Base-by-base conservation (phyloP, 176 grass and related monocot species). In the Bonia amplexicaulis region DNA sequence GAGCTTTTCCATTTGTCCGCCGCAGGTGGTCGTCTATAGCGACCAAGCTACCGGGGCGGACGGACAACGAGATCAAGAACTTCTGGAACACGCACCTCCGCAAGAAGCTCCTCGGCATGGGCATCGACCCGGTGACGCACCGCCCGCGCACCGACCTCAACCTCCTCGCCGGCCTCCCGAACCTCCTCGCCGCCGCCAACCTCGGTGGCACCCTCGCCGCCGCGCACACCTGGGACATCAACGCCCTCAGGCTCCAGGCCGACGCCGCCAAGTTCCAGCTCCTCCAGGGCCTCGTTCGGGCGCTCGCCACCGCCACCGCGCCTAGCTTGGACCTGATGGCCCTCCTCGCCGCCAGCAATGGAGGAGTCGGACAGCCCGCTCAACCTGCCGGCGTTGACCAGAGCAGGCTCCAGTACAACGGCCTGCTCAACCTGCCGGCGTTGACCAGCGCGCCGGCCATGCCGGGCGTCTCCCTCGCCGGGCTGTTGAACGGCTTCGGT, bases 61-160 rank as follows among this genome's bases (percentile, higher is more conserved):
- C 95, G 0, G 95, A 94, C 69, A 97, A 97, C 46, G 92, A 94
- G 88, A 93, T 97, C 82, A 97, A 97, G 84, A 97, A 97, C 79
- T 97, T 94, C 82, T 97, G 95, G 95, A 97, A 97, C 82, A 94
- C 94, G 5, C 90, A 97, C 55, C 89, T 97, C 6, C 78, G 92
- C 41, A 94, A 94, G 88, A 93, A 92, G 84, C 94, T 97, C 7
- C 90, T 97, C 0, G 44, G 31, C 37, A 90, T 89, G 80, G 94
- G 90, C 2, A 97, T 97, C 39, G 94, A 97, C 77, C 94, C 94
- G 0, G 88, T 94, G 67, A 97, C 94, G 2, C 94, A 97, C 83
- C 85, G 81, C 15, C 94, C 86, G 0, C 80, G 90, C 59, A 74
- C 92, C 26, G 90, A 97, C 52, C 92, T 94, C 33, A 68, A 73